Evolutionary conservation across 768 basidiomycete genomes (phyloP).

Genomic region (Scleroderma bovista): DNA sequence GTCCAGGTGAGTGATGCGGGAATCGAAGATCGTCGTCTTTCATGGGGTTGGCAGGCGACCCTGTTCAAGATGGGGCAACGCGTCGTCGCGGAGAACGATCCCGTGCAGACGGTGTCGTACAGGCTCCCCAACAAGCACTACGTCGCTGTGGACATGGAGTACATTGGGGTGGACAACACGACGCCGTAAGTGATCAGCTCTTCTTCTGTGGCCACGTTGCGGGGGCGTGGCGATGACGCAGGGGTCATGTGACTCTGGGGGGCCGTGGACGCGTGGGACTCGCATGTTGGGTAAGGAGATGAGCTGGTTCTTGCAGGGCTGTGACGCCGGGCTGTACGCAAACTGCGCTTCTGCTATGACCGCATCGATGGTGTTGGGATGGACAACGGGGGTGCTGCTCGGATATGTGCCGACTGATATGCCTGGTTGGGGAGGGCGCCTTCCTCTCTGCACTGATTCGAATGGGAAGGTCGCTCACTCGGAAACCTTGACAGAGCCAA

Average conservation of each 20-base stretch:
- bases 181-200: slow-evolving; percentile 46
- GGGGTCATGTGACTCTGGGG: slow-evolving; percentile 14
- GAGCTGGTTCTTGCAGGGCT: not conserved
- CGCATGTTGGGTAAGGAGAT: not conserved
- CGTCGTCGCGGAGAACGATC: slow-evolving; percentile 60
- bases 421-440: not conserved
- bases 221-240: slow-evolving; percentile 2
- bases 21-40: not conserved
- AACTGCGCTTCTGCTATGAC: too few species aligned
- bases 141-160: slow-evolving; percentile 79
- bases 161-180: slow-evolving; percentile 64
- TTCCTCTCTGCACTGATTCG: not conserved
- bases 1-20: slow-evolving; percentile 62
- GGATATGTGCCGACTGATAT: not conserved
- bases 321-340: not conserved
- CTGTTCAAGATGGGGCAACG: slow-evolving; percentile 83
- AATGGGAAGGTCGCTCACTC: not conserved
- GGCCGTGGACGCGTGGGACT: not conserved
- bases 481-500: slow-evolving; percentile 40
- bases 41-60: slow-evolving; percentile 85
- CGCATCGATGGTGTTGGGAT: too few species aligned
- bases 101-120: slow-evolving; percentile 61
- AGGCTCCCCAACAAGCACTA: slow-evolving; percentile 92
- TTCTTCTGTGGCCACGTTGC: slow-evolving; percentile 3
- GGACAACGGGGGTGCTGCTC: slow-evolving; percentile 6